Base-by-base conservation (phyloP, 306 rosid genomes). In the Pyrus betulifolia region DNA sequence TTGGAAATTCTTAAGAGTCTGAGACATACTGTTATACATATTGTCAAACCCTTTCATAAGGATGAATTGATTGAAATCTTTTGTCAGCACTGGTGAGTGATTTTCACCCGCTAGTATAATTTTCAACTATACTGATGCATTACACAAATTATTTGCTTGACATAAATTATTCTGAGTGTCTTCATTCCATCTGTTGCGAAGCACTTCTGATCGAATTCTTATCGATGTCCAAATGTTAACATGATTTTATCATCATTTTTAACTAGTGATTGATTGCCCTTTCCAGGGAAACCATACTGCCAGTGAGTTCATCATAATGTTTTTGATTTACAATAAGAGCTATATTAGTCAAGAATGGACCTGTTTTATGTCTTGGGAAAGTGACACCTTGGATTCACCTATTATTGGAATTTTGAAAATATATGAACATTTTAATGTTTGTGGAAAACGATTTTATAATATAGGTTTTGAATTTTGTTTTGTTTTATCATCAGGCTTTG, bases 401-500 rank as follows among this genome's bases (percentile, higher is more conserved):
- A 12, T 33, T 21, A n/a, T 58, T 38, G 59, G 23, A 3, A 42
- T 8, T 35, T 54, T 6, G 19, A 14, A 2, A 12, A 9, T 6
- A 3, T 27, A 2, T 61, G 2, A 69, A 17, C 11, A 18, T 5
- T 68, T n/a, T 60, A 14, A 25, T 35, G 46, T 30, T 31, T 4
- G 25, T 19, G 69, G 71, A 55, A 40, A 38, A 14, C 21, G 21
- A 14, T 38, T 61, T 46, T 71, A 45, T 70, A 59, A 71, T 76
- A 12, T 8, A 62, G 79, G 71, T 75, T 35, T 75, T 69, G 38
- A 14, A 74, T 40, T 40, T 19, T 31, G 42, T 31, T 31, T 74
- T 78, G 67, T 70, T 81, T 64, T 82, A 35, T 71, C 81, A 57
- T 72, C 84, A 95, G 97, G 88, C 67, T 83, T 74, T 92, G 79